Conservation (phyloP, 768 basidiomycete species). For the Serendipita vermifera region DNA sequence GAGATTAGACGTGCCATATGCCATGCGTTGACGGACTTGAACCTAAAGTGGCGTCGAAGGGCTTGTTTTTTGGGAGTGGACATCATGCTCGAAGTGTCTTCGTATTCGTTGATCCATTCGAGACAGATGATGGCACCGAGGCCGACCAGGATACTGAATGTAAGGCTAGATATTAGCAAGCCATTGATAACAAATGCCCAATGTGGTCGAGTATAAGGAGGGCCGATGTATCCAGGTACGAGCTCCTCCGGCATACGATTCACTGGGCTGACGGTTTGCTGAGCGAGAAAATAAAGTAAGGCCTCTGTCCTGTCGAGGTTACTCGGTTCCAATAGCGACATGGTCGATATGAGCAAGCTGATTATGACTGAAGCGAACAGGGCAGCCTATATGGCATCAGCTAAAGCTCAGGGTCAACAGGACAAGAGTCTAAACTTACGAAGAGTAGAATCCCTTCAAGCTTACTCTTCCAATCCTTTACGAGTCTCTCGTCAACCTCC, state of each 20-base stretch:
- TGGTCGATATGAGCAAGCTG: neutral
- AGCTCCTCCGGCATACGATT: neutral
- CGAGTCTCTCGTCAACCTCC: neutral
- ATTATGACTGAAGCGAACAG: neutral
- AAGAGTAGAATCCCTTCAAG: neutral
- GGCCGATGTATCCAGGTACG: neutral
- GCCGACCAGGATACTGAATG: neutral
- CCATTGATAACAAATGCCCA: neutral
- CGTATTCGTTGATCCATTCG: neutral
- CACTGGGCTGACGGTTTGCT: neutral
- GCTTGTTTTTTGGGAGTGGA: neutral
- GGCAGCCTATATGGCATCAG: neutral
- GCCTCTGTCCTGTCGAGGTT: neutral
- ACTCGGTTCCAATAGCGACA: neutral
- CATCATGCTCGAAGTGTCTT: neutral
- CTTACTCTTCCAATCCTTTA: neutral
- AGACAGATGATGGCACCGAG: constrained; percentile 2
- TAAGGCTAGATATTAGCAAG: neutral
- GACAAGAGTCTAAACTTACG: neutral
- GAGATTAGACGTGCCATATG: neutral
- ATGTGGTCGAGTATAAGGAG: neutral
- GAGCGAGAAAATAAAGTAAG: neutral
- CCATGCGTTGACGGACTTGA: neutral
- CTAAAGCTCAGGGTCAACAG: neutral
- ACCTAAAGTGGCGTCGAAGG: neutral